A percentile compares a stretch with the other conserved stretches of the same genome.
Conservation (phyloP, 768 basidiomycete species). For the Lactifluus pinguis region DNA sequence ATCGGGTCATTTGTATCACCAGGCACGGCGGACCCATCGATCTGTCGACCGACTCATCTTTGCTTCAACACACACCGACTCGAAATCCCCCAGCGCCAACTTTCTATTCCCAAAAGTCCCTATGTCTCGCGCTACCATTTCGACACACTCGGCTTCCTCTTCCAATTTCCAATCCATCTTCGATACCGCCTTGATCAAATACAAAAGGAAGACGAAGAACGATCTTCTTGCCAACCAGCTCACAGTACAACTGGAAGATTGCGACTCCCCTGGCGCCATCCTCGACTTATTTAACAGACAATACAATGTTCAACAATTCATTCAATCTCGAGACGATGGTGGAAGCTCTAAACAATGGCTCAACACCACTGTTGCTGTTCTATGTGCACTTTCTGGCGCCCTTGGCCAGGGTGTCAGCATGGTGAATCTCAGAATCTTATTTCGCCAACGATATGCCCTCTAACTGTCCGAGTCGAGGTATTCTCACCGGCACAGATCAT, state of each 20-base stretch:
- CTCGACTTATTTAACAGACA: background rate
- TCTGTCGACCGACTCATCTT: too few relatives aligned
- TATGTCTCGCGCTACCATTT: background rate
- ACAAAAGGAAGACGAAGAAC: background rate
- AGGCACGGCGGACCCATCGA: too few relatives aligned
- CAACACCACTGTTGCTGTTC: background rate
- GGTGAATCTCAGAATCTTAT: background rate
- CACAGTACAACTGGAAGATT: background rate
- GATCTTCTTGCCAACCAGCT: background rate
- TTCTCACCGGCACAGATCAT: background rate
- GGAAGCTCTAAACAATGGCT: background rate
- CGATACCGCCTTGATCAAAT: background rate
- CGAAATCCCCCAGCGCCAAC: too few relatives aligned
- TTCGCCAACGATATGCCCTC: background rate
- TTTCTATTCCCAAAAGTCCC: too few relatives aligned
- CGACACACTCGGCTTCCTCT: too few relatives aligned
- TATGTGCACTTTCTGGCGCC: background rate
- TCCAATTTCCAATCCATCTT: background rate
- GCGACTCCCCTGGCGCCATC: background rate
- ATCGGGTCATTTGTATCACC: too few relatives aligned
- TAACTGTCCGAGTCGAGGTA: background rate
- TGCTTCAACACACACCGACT: too few relatives aligned
- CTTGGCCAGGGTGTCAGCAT: background rate
- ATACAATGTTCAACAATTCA: background rate
- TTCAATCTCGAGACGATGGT: background rate